These are phyloP conservation scores for Obelidium mucronatum DNA, from an alignment of 192 early-diverging fungal species.

Conservation along the genomic window DNA sequence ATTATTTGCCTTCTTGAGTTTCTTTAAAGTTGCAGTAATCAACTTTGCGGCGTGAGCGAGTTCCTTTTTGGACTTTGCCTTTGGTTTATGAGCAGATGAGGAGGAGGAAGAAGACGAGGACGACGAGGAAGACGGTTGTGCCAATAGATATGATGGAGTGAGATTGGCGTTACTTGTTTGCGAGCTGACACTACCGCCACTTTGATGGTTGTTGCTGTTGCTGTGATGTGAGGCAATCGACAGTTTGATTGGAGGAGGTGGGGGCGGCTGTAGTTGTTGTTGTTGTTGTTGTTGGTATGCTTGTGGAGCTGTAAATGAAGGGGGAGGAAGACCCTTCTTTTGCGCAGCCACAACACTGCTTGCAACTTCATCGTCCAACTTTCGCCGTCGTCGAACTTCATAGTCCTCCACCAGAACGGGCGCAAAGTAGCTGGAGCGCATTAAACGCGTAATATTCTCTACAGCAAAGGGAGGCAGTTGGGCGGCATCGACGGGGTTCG, in stretches of 20 bases:
- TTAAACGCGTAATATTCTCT: constrained; percentile 13
- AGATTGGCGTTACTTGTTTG: neutral
- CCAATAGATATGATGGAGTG: too few relatives aligned
- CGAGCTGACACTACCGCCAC: neutral
- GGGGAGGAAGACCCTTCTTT: neutral
- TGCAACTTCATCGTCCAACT: constrained; percentile 26
- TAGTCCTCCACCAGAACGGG: constrained; percentile 13
- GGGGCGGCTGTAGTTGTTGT: neutral
- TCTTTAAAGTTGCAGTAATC: constrained; percentile 25
- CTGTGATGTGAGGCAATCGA: too few relatives aligned
- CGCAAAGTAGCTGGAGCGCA: constrained; percentile 24
- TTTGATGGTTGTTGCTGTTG: neutral
- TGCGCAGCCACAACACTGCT: constrained; percentile 9
- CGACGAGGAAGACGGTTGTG: too few relatives aligned
- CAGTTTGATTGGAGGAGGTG: neutral
- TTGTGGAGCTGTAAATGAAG: neutral
- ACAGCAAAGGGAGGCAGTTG: neutral
- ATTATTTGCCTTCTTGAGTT: constrained; percentile 19
- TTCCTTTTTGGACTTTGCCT: constrained; percentile 30
- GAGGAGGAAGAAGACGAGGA: neutral
- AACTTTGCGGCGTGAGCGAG: constrained; percentile 13
- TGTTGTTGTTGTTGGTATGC: neutral
- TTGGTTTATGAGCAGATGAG: neutral
- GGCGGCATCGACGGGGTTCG: constrained; percentile 6
- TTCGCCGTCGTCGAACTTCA: constrained; percentile 13